phyloP scores from a whole-genome alignment of 495 filamentous ascomycete genomes.

The Penicillium herquei region DNA sequence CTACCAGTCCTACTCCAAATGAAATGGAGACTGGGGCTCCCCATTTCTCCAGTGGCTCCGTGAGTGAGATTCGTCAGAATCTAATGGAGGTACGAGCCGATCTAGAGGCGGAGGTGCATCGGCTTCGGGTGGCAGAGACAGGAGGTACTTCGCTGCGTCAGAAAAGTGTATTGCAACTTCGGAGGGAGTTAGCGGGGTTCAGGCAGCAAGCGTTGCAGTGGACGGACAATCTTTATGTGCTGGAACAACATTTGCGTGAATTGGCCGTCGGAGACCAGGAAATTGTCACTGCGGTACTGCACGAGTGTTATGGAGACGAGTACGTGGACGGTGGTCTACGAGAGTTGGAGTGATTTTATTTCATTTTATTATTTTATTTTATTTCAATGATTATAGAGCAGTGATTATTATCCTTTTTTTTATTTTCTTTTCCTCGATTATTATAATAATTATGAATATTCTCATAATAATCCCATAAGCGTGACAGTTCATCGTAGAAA shows the following conservation, averaged over 20 bases:
- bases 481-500: too few relatives aligned
- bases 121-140: constrained; percentile 20
- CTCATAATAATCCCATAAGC: neutral
- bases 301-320: constrained; percentile 59
- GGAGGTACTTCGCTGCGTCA: constrained; percentile 43
- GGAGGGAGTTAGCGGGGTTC: constrained; percentile 46
- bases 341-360: constrained; percentile 33
- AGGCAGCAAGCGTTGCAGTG: constrained; percentile 49
- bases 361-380: neutral
- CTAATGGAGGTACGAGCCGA: constrained; percentile 25
- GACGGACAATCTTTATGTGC: constrained; percentile 63
- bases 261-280: constrained; percentile 52
- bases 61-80: constrained; percentile 6
- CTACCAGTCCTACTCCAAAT: too few relatives aligned
- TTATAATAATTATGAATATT: neutral
- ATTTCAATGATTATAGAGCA: neutral
- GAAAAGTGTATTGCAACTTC: constrained; percentile 51
- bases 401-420: neutral
- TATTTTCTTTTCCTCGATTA: neutral
- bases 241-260: constrained; percentile 60
- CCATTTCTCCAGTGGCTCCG: too few relatives aligned
- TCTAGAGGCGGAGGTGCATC: constrained; percentile 25
- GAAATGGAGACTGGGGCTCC: too few relatives aligned
- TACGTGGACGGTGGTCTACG: constrained; percentile 61
- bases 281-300: constrained; percentile 49